Conservation (phyloP, 208 protist species). For the Trypanosoma rangeli region DNA sequence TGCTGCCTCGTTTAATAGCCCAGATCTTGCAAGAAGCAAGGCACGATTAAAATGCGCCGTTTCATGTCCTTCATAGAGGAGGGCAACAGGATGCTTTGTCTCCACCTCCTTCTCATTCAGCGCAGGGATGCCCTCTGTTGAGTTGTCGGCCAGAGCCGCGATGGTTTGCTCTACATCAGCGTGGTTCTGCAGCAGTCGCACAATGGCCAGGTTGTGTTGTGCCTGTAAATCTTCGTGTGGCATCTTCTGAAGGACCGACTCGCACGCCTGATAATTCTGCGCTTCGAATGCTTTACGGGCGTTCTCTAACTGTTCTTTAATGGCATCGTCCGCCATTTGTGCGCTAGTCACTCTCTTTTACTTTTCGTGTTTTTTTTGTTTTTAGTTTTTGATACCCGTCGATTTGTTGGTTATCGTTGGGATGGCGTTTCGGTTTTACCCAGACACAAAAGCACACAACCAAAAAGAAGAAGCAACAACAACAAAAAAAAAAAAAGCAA, state of each 20-base stretch:
- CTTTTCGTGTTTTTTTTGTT: slow-evolving; percentile 17
- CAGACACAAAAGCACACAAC: not conserved
- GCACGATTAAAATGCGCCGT: slow-evolving; percentile 81
- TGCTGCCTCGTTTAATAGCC: slow-evolving; percentile 57
- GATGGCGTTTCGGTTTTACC: not conserved
- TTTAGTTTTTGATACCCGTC: slow-evolving; percentile 17
- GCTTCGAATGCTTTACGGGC: slow-evolving; percentile 69
- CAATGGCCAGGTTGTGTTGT: slow-evolving; percentile 78
- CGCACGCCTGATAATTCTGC: slow-evolving; percentile 65
- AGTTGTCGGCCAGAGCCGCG: slow-evolving; percentile 26
- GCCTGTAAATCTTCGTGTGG: slow-evolving; percentile 77
- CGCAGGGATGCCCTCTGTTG: slow-evolving; percentile 28
- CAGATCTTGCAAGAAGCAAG: slow-evolving; percentile 60
- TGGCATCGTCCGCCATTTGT: slow-evolving; percentile 23
- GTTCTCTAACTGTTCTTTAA: slow-evolving; percentile 51
- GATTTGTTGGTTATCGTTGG: slow-evolving; percentile 4
- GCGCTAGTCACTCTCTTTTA: slow-evolving; percentile 11
- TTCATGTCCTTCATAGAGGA: slow-evolving; percentile 85
- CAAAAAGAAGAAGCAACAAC: slow-evolving; percentile 3
- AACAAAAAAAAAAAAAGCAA: not conserved
- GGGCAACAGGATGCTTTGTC: slow-evolving; percentile 22
- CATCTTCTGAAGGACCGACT: slow-evolving; percentile 57
- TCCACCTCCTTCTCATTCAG: slow-evolving; percentile 27
- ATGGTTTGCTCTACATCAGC: slow-evolving; percentile 59
- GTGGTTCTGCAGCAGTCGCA: slow-evolving; percentile 62